These are phyloP conservation scores for Fusarium sp. DNA, from an alignment of 2,329 filamentous ascomycete genomes.

Conservation along the genomic window DNA sequence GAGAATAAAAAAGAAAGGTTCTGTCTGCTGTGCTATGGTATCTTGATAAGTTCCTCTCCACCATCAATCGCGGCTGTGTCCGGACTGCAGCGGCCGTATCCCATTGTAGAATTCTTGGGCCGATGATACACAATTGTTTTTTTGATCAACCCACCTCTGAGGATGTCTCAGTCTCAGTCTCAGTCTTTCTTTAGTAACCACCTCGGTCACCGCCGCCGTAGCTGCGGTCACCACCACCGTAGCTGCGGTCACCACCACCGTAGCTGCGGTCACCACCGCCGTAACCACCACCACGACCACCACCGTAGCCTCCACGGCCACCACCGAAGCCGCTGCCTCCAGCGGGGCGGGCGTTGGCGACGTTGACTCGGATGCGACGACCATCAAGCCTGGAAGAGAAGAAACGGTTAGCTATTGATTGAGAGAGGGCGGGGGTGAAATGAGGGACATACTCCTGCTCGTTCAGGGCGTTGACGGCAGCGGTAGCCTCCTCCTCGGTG, in stretches of 20 bases:
- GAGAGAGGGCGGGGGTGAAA: rapidly evolving
- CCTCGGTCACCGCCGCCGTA: background rate
- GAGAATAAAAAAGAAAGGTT: conserved; percentile 2
- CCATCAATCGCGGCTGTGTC: background rate
- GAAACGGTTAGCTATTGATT: background rate
- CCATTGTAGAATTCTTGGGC: background rate
- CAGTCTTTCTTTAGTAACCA: background rate
- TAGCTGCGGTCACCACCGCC: background rate
- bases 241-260: background rate
- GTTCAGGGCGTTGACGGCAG: background rate
- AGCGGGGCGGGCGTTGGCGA: background rate
- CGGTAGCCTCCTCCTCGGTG: background rate
- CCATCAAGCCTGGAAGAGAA: background rate
- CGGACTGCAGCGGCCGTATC: background rate
- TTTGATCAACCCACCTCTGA: background rate
- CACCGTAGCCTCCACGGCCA: background rate
- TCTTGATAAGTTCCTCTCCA: conserved; percentile 5
- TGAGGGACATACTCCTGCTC: conserved; percentile 2
- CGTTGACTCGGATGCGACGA: conserved; percentile 1
- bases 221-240: background rate
- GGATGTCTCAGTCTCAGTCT: background rate
- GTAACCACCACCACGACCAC: background rate
- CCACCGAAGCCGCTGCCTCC: background rate
- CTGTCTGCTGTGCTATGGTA: conserved; percentile 7
- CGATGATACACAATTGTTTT: background rate